These are phyloP conservation scores for Fallopia convolvulus DNA, from an alignment of 148 eudicot species.

Conservation along the genomic window DNA sequence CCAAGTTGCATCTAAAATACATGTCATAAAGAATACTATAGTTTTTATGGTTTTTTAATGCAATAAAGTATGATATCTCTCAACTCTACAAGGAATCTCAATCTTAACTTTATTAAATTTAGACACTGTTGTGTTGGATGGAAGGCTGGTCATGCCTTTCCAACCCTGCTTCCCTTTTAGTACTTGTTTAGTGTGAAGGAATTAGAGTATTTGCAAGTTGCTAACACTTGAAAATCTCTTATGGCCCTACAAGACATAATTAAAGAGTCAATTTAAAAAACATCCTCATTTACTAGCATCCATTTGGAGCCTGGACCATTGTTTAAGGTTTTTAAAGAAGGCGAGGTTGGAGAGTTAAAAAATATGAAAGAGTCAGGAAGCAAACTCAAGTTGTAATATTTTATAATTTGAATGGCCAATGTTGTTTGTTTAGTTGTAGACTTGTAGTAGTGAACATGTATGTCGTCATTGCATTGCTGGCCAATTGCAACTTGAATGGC, in stretches of 20 bases:
- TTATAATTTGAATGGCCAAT: not conserved
- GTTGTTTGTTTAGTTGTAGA: not conserved
- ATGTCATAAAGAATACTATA: not conserved
- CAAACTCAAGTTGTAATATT: slow-evolving; percentile 8
- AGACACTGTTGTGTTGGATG: not conserved
- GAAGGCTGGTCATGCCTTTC: not conserved
- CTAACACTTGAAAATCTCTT: not conserved
- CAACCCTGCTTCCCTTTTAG: not conserved
- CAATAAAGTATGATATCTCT: not conserved
- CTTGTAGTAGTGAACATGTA: not conserved
- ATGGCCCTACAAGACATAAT: not conserved
- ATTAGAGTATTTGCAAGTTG: slow-evolving; percentile 9
- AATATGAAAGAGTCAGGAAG: not conserved
- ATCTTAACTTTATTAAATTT: not conserved
- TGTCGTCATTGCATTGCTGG: slow-evolving; percentile 1
- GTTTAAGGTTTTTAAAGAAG: not conserved
- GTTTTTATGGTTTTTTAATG: not conserved
- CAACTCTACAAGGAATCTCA: not conserved
- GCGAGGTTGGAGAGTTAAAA: not conserved
- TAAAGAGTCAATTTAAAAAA: not conserved
- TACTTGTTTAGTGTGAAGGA: not conserved
- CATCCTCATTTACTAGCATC: not conserved
- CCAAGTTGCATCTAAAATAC: not conserved
- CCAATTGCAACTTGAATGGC: not conserved
- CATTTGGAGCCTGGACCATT: not conserved